A percentile compares a stretch with the other conserved stretches of the same genome.
These are phyloP conservation scores for Leccinum fibrillosum DNA, from an alignment of 768 basidiomycete genomes.

Conservation along the genomic window DNA sequence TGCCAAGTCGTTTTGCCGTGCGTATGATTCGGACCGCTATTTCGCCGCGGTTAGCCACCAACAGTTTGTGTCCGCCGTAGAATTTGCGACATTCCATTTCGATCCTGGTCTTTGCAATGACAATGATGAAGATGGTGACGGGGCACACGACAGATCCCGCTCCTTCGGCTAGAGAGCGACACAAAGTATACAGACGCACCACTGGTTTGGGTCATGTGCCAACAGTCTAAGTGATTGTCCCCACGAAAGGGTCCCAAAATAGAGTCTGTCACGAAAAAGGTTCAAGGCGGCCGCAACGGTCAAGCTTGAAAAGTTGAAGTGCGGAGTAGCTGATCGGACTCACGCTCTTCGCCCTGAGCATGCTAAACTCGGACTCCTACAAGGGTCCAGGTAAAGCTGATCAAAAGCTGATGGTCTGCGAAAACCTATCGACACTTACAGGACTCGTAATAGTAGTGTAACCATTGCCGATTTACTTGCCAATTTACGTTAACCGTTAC, in stretches of 20 bases:
- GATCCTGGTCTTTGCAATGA: not conserved
- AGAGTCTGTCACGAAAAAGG: not conserved
- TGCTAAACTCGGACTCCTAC: too few species aligned
- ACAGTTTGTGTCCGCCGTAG: conserved; percentile 43
- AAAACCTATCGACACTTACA: too few species aligned
- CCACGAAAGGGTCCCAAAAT: not conserved
- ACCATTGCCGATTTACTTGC: too few species aligned
- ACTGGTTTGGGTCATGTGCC: not conserved
- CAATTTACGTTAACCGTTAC: too few species aligned
- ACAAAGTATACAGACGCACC: not conserved
- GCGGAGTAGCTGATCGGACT: not conserved
- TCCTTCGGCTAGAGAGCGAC: not conserved
- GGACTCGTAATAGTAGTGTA: too few species aligned
- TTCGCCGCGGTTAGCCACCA: conserved; percentile 72
- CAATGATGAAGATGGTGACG: not conserved
- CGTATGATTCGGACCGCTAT: conserved; percentile 64
- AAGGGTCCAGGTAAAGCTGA: too few species aligned
- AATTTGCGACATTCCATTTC: conserved; percentile 12
- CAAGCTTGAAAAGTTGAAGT: not conserved
- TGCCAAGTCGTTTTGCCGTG: conserved; percentile 49
- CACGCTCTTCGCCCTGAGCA: too few species aligned
- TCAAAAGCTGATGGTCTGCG: too few species aligned
- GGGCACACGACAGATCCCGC: not conserved
- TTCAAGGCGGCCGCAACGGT: not conserved
- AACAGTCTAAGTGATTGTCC: not conserved